These are phyloP conservation scores for Agrocybe pediades DNA, from an alignment of 768 basidiomycete genomes.

Conservation along the genomic window DNA sequence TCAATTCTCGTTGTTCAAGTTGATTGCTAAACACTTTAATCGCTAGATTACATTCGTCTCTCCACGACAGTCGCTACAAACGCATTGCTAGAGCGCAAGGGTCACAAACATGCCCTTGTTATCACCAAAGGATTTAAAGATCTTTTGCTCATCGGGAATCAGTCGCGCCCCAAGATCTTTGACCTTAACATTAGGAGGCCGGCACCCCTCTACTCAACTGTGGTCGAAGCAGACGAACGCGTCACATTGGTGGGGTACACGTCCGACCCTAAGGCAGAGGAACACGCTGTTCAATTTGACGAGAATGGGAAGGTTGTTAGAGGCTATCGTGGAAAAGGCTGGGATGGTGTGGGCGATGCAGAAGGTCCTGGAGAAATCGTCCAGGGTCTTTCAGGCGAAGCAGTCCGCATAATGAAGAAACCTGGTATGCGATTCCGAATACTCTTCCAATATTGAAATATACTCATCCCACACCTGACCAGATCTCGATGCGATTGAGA, in stretches of 20 bases:
- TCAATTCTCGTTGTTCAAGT: not conserved
- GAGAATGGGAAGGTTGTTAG: constrained; percentile 65
- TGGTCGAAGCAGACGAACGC: constrained; percentile 83
- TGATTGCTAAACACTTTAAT: not conserved
- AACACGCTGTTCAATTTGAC: constrained; percentile 76
- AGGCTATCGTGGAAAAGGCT: constrained; percentile 77
- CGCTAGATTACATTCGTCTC: constrained; percentile 82
- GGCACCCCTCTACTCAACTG: constrained; percentile 72
- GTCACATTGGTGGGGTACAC: constrained; percentile 95
- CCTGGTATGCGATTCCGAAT: constrained; percentile 50
- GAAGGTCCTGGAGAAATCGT: constrained; percentile 85
- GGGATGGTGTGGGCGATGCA: constrained; percentile 69
- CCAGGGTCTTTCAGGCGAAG: constrained; percentile 83
- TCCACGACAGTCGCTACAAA: constrained; percentile 97
- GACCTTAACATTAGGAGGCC: constrained; percentile 88
- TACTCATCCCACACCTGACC: constrained; percentile 2
- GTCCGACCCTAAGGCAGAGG: constrained; percentile 80
- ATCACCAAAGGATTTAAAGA: constrained; percentile 94
- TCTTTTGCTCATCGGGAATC: constrained; percentile 91
- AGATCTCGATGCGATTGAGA: constrained; percentile 57
- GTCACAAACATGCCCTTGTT: constrained; percentile 86
- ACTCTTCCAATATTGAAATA: not conserved
- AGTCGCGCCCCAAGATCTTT: constrained; percentile 92
- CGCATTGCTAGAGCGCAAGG: constrained; percentile 92
- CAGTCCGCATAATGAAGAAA: constrained; percentile 77